Percentiles rank a stretch among this genome's conserved stretches.
These are phyloP conservation scores for Telfairia occidentalis DNA, from an alignment of 331 rosid species.

Conservation along the genomic window DNA sequence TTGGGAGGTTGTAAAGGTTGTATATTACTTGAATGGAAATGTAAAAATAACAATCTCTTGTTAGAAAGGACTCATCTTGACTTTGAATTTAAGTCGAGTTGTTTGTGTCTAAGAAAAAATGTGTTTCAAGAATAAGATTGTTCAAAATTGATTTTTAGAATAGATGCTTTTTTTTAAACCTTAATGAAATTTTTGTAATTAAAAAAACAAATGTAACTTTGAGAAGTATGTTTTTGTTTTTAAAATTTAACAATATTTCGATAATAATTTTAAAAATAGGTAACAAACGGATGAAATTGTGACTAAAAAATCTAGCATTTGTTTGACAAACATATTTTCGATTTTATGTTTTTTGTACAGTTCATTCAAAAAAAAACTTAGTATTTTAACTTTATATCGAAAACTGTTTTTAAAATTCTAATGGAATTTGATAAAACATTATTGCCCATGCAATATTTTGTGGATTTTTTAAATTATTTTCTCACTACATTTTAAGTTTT, in stretches of 20 bases:
- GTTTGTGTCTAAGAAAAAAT: not conserved
- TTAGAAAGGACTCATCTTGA: not conserved
- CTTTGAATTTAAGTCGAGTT: not conserved
- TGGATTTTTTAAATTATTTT: too few relatives aligned
- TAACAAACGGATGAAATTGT: not conserved
- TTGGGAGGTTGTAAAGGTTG: not conserved
- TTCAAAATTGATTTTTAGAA: not conserved
- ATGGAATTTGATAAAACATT: too few relatives aligned
- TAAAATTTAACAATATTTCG: not conserved
- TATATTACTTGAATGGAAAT: not conserved
- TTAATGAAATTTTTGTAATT: not conserved
- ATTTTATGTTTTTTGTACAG: too few relatives aligned
- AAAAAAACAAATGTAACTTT: not conserved
- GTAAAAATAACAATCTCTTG: not conserved
- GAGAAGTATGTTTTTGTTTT: not conserved
- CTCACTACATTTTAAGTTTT: too few relatives aligned
- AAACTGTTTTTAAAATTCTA: too few relatives aligned
- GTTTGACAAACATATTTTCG: not conserved
- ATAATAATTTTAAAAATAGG: not conserved
- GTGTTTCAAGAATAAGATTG: not conserved
- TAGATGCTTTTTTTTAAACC: not conserved
- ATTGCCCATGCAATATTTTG: too few relatives aligned
- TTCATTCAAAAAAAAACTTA: too few relatives aligned
- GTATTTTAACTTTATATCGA: too few relatives aligned
- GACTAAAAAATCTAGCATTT: not conserved